Base-by-base conservation (phyloP, 176 grass and related monocot genomes). In the Pontederia paniculata region DNA sequence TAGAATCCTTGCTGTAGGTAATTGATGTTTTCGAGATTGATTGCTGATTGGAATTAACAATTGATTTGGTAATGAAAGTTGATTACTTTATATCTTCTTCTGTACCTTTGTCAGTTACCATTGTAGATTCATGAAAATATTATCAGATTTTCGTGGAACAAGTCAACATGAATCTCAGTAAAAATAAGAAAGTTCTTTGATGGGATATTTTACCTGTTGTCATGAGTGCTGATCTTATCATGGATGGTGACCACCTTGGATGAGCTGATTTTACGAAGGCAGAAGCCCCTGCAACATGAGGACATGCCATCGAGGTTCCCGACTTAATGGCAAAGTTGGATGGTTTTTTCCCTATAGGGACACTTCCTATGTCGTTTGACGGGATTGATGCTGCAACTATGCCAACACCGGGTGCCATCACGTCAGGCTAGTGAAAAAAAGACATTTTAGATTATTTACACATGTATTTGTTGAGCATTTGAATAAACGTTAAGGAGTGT, bases 191-290 rank as follows among this genome's bases (percentile, higher is more conserved):
- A 62, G 3, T 9, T 47, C 14, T 1, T 5, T 1, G 25, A 31
- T 9, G 0, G 13, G 52, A 42, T 11, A 54, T 57, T 44, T 17
- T 73, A 84, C 88, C 80, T 77, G 86, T 97, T 54, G 86, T 97
- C 86, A 97, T 97, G 60, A 97, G 86, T 54, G 93, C 93, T 42
- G 93, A 97, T 74, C 86, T 70, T 63, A 97, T 69, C 93, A 97
- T 97, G 57, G 93, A 90, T 44, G 93, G 83, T 37, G 93, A 77
- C 86, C 93, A 97, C 58, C 68, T 79, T 13, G 83, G 74, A 71
- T 90, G 86, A 22, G 83, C 86, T 5, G 93, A 77, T 70, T 81
- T 97, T 18, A 97, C 65, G 70, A 90, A 97, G 63, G 93, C 93
- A 46, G 74, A 80, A 13, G 74, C 80, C 9, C 93, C 93, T 16